Percentiles rank a stretch among this genome's conserved stretches.
Evolutionary conservation across 106 monocot species (phyloP).

Genomic region (Platanthera zijinensis): DNA sequence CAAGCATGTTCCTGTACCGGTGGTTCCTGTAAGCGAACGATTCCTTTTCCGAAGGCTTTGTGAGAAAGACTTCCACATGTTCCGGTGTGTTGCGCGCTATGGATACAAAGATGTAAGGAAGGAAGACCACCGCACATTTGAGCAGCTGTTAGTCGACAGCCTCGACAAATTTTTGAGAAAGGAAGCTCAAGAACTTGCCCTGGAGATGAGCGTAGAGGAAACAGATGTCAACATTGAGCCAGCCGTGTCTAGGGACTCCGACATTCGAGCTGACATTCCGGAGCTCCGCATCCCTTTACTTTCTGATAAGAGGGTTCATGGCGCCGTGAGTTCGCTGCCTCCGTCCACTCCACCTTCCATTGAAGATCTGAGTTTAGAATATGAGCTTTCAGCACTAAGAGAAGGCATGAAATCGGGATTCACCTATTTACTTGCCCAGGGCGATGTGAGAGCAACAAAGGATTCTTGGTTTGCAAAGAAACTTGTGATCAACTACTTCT

Average conservation of each 20-base stretch:
- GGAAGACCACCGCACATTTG: constrained; percentile 65
- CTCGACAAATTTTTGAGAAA: constrained; percentile 62
- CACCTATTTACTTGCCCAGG: constrained; percentile 73
- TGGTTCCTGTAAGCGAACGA: constrained; percentile 67
- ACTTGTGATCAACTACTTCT: constrained; percentile 79
- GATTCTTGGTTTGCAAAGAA: constrained; percentile 76
- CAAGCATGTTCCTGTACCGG: constrained; percentile 70
- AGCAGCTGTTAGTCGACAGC: constrained; percentile 68
- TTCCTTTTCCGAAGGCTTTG: constrained; percentile 76
- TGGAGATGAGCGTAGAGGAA: constrained; percentile 31
- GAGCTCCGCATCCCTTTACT: constrained; percentile 57
- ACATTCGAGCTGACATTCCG: constrained; percentile 7
- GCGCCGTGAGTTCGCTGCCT: constrained; percentile 5
- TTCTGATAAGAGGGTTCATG: constrained; percentile 12
- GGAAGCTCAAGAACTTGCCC: constrained; percentile 62
- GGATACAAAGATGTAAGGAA: constrained; percentile 82
- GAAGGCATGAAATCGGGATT: constrained; percentile 86
- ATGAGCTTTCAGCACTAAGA: constrained; percentile 63
- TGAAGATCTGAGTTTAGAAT: constrained; percentile 67
- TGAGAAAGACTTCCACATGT: constrained; percentile 85
- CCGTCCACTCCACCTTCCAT: constrained; percentile 37
- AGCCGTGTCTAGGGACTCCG: constrained; percentile 12
- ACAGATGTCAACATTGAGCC: constrained; percentile 21
- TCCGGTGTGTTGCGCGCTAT: constrained; percentile 74
- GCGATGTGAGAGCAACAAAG: constrained; percentile 79